Base-by-base conservation (phyloP, 805 yeast species). In the Kodamaea laetipori region DNA sequence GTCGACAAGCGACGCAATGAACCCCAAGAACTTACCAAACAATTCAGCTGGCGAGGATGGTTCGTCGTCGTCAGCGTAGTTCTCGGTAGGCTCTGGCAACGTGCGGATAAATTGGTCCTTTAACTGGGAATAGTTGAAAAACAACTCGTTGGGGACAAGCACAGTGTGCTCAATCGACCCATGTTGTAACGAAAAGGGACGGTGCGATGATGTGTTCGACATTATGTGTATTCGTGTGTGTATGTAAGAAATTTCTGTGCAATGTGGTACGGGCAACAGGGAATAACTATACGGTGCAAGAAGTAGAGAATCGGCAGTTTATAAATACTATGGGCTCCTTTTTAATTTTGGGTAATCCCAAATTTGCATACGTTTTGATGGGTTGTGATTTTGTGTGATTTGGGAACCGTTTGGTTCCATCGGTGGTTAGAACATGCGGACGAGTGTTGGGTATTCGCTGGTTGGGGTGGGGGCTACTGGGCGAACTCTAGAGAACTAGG, bases 111-210 rank as follows among this genome's bases (percentile, higher is more conserved):
- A 94, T 66, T 84, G 95, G 53, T 89, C 90, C 57, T 87, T 86
- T 55, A 94, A 77, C 68, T 90, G 96, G 47, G 92, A 84, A 61
- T 87, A 87, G 57, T 82, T 79, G 57, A 89, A 80, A 60, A 86
- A 85, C 43, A 83, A 75, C 44, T 81, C 78, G 30, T 94, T 82
- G 39, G 98, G 96, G 44, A 94, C 90, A 57, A 90, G 76, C 42
- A 92, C 72, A 15, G 92, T 84, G 64, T 90, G 89, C 72, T 92
- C 98, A 45, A 92, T 80, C 13, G 86, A 71, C 46, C 97, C 97
- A 60, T 89, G 95, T 46, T 82, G 69, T 56, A 94, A 76, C 43
- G 82, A 82, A 61, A 94, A 76, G 26, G 98, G 96, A 71, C 98
- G 67, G 49, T 64, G 70, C 27, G 66, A 50, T 24, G 54, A 46